Evolutionary conservation across 495 filamentous ascomycete species (phyloP), one percentile per base, ranked within the genome.

Genomic region (Neurospora intermedia): DNA sequence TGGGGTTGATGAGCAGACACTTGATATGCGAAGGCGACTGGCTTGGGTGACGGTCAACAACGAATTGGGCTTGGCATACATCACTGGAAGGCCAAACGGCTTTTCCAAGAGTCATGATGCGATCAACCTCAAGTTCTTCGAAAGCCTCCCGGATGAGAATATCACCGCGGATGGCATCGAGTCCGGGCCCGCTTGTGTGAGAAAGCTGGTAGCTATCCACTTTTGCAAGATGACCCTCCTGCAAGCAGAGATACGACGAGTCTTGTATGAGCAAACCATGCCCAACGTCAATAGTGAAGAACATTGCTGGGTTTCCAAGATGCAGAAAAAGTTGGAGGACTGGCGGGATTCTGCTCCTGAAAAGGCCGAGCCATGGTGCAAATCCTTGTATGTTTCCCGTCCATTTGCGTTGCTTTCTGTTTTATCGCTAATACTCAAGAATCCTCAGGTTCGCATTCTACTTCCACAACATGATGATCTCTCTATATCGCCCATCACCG

Each of bases 141-240:
- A 91, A 73, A 83, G 89, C 2, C 88, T 92, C 39, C 89, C 93
- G 72, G 95, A 98, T 81, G 84, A 88, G 41, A 89, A 90, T 78
- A 97, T 98, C 76, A 93, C 90, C 3, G 82, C 87, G n/a, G 84
- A 89, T n/a, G 94, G 92, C 10, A 90, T 97, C 69, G 81, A 86
- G 20, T 87, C 88, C 1, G 92, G 88, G 1, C 90, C 88, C 31
- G 87, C 87, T 1, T 90, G 91, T 35, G 82, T 93, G 69, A 91
- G 89, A 80, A 98, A 98, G 81, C 87, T 92, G 75, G 89, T 97
- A 23, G 89, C 92, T 10, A 94, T 97, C 73, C 94, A 98, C 80
- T 96, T 96, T 75, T 93, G 93, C 82, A 92, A 91, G 77, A 97
- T 98, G 94, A 88, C 93, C 71, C 81, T 96, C 41, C 82, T 96